These are phyloP conservation scores for Sporisorium iseilematis-ciliati DNA, from an alignment of 1,284 basidiomycete species.

Conservation along the genomic window DNA sequence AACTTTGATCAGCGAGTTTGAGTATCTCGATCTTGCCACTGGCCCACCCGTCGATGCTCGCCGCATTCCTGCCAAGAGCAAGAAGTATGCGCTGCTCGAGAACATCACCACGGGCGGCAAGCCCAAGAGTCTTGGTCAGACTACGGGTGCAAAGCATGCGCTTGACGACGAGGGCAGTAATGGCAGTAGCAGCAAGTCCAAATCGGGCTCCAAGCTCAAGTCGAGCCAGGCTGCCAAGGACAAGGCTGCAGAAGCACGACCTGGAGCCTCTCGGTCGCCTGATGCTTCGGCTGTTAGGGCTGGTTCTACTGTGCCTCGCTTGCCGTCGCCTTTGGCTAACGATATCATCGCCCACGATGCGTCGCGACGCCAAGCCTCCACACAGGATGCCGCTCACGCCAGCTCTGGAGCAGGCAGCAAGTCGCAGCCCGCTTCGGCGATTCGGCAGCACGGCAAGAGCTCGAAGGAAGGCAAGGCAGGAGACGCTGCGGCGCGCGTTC, in stretches of 20 bases:
- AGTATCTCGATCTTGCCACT: constrained; percentile 72
- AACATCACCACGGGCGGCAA: constrained; percentile 71
- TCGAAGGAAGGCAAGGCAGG: constrained; percentile 37
- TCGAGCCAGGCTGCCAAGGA: constrained; percentile 27
- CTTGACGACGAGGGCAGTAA: constrained; percentile 27
- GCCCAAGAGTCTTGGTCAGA: constrained; percentile 60
- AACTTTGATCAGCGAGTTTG: constrained; percentile 70
- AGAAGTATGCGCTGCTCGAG: constrained; percentile 70
- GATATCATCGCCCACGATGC: constrained; percentile 36
- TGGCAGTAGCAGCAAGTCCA: constrained; percentile 14
- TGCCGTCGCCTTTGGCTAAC: constrained; percentile 49
- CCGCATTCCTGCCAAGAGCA: constrained; percentile 69
- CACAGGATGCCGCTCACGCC: constrained; percentile 2
- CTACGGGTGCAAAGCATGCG: constrained; percentile 57
- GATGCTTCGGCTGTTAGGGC: constrained; percentile 14
- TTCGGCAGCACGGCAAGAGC: constrained; percentile 47
- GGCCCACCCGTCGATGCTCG: constrained; percentile 71
- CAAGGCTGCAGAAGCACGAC: constrained; percentile 16
- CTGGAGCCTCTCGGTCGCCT: constrained; percentile 25
- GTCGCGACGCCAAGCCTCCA: constrained; percentile 5
- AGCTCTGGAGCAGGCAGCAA: constrained; percentile 18
- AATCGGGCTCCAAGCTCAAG: constrained; percentile 25
- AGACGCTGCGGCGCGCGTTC: constrained; percentile 39
- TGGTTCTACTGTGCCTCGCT: constrained; percentile 16
- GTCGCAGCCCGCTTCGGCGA: constrained; percentile 45